Conservation (phyloP, 345 rosid species). For the Lenwebbia sp. region DNA sequence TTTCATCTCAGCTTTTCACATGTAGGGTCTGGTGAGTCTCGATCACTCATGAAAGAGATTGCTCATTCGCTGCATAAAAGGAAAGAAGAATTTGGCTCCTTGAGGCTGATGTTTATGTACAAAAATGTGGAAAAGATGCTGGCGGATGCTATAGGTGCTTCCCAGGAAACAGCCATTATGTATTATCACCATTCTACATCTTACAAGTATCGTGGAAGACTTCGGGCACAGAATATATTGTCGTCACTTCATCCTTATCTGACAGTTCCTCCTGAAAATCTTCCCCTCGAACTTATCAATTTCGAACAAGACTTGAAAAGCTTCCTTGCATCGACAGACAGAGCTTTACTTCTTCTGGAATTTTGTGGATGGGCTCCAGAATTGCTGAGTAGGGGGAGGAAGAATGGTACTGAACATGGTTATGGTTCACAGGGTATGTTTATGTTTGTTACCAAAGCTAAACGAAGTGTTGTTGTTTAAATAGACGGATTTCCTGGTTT, state of each 20-base stretch:
- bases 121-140: constrained; percentile 52
- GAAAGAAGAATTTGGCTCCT: constrained; percentile 26
- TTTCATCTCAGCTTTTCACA: background rate
- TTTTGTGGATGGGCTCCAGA: constrained; percentile 77
- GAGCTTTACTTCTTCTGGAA: constrained; percentile 56
- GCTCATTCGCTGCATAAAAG: constrained; percentile 17
- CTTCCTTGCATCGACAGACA: constrained; percentile 73
- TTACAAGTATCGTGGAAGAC: constrained; percentile 60
- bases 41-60: constrained; percentile 60
- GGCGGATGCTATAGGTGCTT: constrained; percentile 56
- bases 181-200: constrained; percentile 58
- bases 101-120: constrained; percentile 50
- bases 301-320: constrained; percentile 34
- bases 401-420: constrained; percentile 32
- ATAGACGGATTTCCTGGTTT: background rate
- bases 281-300: constrained; percentile 36
- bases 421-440: constrained; percentile 27
- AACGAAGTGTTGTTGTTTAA: background rate
- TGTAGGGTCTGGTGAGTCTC: constrained; percentile 90
- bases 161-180: constrained; percentile 33
- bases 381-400: constrained; percentile 23
- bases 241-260: constrained; percentile 42
- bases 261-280: constrained; percentile 30
- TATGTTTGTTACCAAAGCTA: background rate
- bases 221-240: constrained; percentile 47